A percentile compares a stretch with the other conserved stretches of the same genome.
Conservation (phyloP, 1,284 basidiomycete species). For the Cronartium quercuum region DNA sequence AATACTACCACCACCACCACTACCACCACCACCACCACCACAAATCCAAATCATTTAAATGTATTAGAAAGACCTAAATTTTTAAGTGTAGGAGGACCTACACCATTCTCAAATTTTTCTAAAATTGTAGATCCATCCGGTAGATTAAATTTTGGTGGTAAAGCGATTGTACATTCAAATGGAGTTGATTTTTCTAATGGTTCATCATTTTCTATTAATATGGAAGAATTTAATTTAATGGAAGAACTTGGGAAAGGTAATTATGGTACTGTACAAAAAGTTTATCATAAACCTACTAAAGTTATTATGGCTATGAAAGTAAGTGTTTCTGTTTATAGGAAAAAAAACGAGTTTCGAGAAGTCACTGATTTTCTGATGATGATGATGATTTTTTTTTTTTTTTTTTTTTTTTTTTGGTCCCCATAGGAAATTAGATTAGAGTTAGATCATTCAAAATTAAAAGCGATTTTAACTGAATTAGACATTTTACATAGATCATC, state of each 20-base stretch:
- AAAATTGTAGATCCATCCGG: constrained; percentile 69
- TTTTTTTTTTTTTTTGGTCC: constrained; percentile 9
- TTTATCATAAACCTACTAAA: constrained; percentile 85
- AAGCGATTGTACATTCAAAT: constrained; percentile 82
- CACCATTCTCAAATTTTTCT: constrained; percentile 27
- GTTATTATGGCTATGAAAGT: constrained; percentile 99
- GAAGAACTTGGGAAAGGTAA: constrained; percentile 85
- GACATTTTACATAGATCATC: constrained; percentile 92
- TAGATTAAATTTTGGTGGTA: constrained; percentile 83
- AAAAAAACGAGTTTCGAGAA: not conserved
- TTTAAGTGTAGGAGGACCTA: constrained; percentile 8
- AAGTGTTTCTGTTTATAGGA: constrained; percentile 40
- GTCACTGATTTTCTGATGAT: not conserved
- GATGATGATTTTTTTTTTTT: not conserved
- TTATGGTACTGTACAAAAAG: constrained; percentile 95
- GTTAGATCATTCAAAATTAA: constrained; percentile 85
- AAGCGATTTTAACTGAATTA: constrained; percentile 96
- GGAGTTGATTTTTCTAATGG: constrained; percentile 95
- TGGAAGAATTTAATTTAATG: constrained; percentile 83
- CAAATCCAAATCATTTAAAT: not conserved
- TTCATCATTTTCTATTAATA: constrained; percentile 87
- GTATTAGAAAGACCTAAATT: constrained; percentile 15
- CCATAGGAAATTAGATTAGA: constrained; percentile 93
- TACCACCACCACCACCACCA: not conserved
- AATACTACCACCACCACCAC: not conserved